Base-by-base conservation (phyloP, 768 basidiomycete species). In the Hygrophorus pudorinus region DNA sequence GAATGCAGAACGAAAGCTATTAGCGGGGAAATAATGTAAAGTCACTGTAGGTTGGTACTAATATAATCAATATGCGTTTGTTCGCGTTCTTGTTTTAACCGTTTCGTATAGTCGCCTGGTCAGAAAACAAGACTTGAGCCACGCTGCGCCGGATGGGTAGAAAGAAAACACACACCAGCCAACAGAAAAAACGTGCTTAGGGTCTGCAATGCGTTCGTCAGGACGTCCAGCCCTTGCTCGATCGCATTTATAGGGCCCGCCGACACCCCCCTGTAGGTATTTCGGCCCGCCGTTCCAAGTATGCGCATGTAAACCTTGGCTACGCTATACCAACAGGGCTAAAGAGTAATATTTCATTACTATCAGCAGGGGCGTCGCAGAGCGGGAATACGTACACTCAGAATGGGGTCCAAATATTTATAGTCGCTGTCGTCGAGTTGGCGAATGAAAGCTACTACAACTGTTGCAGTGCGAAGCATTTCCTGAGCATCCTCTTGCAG, bases 401-500 rank as follows among this genome's bases (percentile, higher is more conserved):
- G 59, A 32, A 73, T 67, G 4, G 77, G 76, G 59, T 78, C 75
- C 13, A 78, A 56, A 48, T 65, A 70, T 44, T 65, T 64, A 53
- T 75, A 78, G 51, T 79, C 77, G 5, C 57, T 63, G 21, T 73
- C 72, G 39, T 54, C 57, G 14, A 79, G 62, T 32, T 72, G 65
- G 18, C 66, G 65, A 21, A 79, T 65, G 16, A 76, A 61, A 20
- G 62, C 56, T 14, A 70, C 60, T 6, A 75, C 56, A 4, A 67
- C 59, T 46, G 66, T 65, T 2, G 68, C 72, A 0, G 73, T 68
- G 49, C 63, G 61, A 10, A 71, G 55, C 27, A 68, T 65, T 47
- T 68, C 66, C 44, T 64, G 55, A 27, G 58, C 54, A 45, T 68
- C 67, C 21, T 65, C 61, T 48, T 72, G 66, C 8, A 79, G 64